Conservation (phyloP, 1,284 basidiomycete genomes). For the Hemileia vastatrix region DNA sequence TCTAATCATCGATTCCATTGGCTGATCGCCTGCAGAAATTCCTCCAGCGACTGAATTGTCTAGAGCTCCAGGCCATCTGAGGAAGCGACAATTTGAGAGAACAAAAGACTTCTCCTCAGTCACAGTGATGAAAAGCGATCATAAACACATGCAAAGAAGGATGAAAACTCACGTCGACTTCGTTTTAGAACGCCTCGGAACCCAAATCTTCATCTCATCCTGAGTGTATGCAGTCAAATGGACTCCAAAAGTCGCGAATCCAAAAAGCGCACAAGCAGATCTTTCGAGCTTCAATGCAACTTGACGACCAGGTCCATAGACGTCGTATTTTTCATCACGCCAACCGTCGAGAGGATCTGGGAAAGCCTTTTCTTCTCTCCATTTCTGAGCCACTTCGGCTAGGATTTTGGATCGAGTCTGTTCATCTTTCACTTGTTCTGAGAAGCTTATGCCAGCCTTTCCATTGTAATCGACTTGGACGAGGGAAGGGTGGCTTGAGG, state of each 20-base stretch:
- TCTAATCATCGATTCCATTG: constrained; percentile 71
- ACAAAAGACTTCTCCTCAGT: not conserved
- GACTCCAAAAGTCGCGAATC: constrained; percentile 74
- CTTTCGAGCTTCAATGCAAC: constrained; percentile 80
- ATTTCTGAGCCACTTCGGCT: constrained; percentile 27
- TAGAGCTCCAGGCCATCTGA: constrained; percentile 56
- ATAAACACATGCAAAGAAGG: no score
- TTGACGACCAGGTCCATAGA: constrained; percentile 63
- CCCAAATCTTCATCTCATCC: constrained; percentile 60
- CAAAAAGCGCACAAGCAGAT: constrained; percentile 75
- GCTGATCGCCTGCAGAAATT: constrained; percentile 58
- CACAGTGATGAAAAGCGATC: constrained; percentile 33
- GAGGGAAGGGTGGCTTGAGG: no score
- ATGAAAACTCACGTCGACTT: constrained; percentile 64
- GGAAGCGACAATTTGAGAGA: constrained; percentile 20
- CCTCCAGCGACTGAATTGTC: constrained; percentile 51
- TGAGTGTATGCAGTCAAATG: constrained; percentile 56
- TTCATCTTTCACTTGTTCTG: not conserved
- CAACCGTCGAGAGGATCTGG: constrained; percentile 52
- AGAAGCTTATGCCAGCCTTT: not conserved
- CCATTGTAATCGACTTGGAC: not conserved
- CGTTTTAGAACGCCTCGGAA: constrained; percentile 69
- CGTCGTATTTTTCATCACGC: constrained; percentile 70
- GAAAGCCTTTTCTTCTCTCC: constrained; percentile 30
- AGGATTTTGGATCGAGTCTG: constrained; percentile 18